Conservation (phyloP, 2,329 filamentous ascomycete species). For the Talaromyces sp. region DNA sequence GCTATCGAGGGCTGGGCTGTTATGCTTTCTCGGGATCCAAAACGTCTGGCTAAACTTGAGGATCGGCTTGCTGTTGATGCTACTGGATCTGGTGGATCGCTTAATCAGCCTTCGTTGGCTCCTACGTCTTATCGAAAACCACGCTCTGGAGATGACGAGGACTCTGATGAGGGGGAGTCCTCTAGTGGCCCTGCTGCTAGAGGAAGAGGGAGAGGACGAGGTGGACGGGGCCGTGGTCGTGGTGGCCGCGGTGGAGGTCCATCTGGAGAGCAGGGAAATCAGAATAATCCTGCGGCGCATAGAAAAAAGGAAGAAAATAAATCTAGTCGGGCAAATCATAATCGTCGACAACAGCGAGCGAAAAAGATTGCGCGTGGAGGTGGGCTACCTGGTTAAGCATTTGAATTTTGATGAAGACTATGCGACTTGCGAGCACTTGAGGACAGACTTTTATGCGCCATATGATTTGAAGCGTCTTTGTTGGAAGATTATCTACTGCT, state of each 20-base stretch:
- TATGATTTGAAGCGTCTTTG: not conserved
- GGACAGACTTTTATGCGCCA: not conserved
- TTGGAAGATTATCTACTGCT: not conserved
- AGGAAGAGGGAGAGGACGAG: conserved; percentile 49
- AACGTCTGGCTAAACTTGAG: conserved; percentile 70
- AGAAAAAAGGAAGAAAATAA: conserved; percentile 82
- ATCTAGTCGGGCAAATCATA: conserved; percentile 80
- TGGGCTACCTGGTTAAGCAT: conserved; percentile 34
- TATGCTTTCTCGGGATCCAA: conserved; percentile 76
- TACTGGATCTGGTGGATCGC: conserved; percentile 47
- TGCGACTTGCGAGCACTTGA: not conserved
- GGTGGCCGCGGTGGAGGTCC: conserved; percentile 48
- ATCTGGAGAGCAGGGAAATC: conserved; percentile 63
- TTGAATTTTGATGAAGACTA: not conserved
- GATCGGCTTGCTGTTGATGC: conserved; percentile 67
- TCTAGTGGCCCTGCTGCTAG: conserved; percentile 32
- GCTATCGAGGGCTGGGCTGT: conserved; percentile 91
- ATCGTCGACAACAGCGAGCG: conserved; percentile 70
- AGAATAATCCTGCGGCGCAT: conserved; percentile 70
- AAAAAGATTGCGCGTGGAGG: conserved; percentile 65
- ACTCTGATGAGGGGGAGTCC: conserved; percentile 54
- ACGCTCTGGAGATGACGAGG: conserved; percentile 35
- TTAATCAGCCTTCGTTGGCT: conserved; percentile 64
- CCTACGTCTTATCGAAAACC: conserved; percentile 65
- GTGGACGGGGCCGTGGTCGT: conserved; percentile 53